Evolutionary conservation across 345 rosid genomes (phyloP).

Genomic region (Bruguiera sexangula): DNA sequence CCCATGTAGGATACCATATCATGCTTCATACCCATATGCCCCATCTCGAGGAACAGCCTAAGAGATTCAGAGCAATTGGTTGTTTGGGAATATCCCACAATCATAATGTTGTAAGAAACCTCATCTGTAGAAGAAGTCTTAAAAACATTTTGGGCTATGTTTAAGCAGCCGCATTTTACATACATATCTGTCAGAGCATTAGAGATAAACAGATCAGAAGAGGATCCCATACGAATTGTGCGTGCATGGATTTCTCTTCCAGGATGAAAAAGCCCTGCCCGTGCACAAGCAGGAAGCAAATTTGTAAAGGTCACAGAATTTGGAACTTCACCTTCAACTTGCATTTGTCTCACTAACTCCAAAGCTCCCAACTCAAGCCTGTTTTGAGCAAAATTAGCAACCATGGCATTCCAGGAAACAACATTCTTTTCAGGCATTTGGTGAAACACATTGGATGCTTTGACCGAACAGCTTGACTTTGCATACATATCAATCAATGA

Average conservation of each 20-base stretch:
- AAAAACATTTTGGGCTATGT: background rate
- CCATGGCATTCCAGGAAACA: constrained; percentile 57
- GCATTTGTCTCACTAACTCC: constrained; percentile 43
- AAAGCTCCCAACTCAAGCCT: constrained; percentile 31
- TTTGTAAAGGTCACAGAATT: constrained; percentile 45
- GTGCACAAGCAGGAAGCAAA: constrained; percentile 45
- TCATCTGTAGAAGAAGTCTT: background rate
- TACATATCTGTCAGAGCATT: constrained; percentile 1
- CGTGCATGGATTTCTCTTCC: constrained; percentile 49
- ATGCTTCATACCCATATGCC: background rate
- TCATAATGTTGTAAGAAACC: background rate
- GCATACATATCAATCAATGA: constrained; percentile 56
- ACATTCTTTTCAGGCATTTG: constrained; percentile 26
- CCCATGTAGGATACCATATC: constrained; percentile 2
- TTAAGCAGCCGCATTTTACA: background rate
- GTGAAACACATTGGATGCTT: constrained; percentile 30
- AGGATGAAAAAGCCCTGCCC: constrained; percentile 25
- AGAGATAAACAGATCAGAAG: constrained; percentile 34
- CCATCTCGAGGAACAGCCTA: background rate
- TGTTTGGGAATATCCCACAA: constrained; percentile 1
- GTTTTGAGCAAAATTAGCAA: constrained; percentile 47
- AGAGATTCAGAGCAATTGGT: background rate
- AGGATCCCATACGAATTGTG: constrained; percentile 27
- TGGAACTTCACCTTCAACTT: constrained; percentile 30
- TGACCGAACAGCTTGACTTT: constrained; percentile 29